Percentiles rank a stretch among this genome's conserved stretches.
phyloP scores from a whole-genome alignment of 2,329 filamentous ascomycete genomes.

The Aspergillus pseudoglaucus region DNA sequence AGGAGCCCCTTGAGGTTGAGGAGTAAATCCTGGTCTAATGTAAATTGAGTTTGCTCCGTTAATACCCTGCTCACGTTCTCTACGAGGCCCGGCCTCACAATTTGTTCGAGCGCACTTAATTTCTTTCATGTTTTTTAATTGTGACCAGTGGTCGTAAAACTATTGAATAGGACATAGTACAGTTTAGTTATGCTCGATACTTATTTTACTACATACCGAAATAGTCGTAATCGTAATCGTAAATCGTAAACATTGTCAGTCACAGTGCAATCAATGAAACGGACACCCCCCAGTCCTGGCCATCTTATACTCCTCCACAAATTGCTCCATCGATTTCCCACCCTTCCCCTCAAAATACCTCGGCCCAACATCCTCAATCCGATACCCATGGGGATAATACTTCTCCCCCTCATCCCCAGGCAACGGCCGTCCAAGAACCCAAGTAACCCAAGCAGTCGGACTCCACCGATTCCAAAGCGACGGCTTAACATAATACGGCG shows the following conservation, averaged over 20 bases:
- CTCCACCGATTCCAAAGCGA: slow-evolving; percentile 60
- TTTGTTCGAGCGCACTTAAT: slow-evolving; percentile 34
- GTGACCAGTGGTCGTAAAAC: slow-evolving; percentile 14
- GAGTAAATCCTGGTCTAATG: slow-evolving; percentile 47
- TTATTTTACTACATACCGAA: too few relatives aligned
- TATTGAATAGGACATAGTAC: slow-evolving; percentile 27
- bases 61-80: slow-evolving; percentile 33
- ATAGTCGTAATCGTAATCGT: too few relatives aligned
- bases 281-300: slow-evolving; percentile 45
- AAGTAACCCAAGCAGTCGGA: slow-evolving; percentile 47
- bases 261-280: too few relatives aligned
- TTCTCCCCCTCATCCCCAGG: slow-evolving; percentile 44
- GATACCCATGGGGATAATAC: slow-evolving; percentile 45
- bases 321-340: slow-evolving; percentile 16
- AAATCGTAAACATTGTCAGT: too few relatives aligned
- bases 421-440: slow-evolving; percentile 40
- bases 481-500: slow-evolving; percentile 59
- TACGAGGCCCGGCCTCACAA: slow-evolving; percentile 17
- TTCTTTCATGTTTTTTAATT: slow-evolving; percentile 32
- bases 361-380: slow-evolving; percentile 56
- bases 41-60: slow-evolving; percentile 26
- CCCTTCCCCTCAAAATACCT: slow-evolving; percentile 49
- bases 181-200: slow-evolving; percentile 12
- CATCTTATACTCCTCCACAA: slow-evolving; percentile 40
- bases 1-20: slow-evolving; percentile 66